Percentiles rank a stretch among this genome's conserved stretches.
Conservation (phyloP, 371 early-diverging fungal species). For the Funneliformis caledonium region DNA sequence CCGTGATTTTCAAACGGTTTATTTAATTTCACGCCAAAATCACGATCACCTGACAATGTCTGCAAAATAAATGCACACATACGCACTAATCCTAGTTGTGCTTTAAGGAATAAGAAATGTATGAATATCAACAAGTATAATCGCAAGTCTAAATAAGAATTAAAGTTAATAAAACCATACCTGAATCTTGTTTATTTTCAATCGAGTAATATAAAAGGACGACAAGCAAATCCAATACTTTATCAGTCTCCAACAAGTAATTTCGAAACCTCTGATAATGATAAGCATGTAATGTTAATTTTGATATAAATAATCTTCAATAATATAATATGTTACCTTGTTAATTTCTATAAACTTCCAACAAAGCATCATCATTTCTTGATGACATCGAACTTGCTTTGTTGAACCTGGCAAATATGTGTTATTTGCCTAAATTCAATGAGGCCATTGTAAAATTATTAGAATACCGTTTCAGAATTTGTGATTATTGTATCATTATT, state of each 20-base stretch:
- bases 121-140: background rate
- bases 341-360: constrained; percentile 85
- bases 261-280: constrained; percentile 63
- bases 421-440: constrained; percentile 60
- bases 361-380: constrained; percentile 81
- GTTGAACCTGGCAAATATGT: constrained; percentile 82
- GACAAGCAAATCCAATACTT: constrained; percentile 66
- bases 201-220: constrained; percentile 67
- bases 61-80: constrained; percentile 85
- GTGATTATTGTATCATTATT: too few species aligned
- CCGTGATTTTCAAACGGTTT: constrained; percentile 71
- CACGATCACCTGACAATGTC: constrained; percentile 77
- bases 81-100: constrained; percentile 76
- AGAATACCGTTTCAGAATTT: background rate
- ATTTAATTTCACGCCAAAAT: constrained; percentile 79
- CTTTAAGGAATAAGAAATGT: constrained; percentile 45
- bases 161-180: constrained; percentile 47
- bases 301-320: background rate
- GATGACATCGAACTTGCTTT: constrained; percentile 67
- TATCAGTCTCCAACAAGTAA: constrained; percentile 73
- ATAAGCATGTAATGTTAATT: background rate
- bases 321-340: constrained; percentile 51
- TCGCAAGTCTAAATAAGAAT: too few species aligned
- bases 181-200: constrained; percentile 64
- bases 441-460: background rate